These are phyloP conservation scores for Xylariaceae sp. DNA, from an alignment of 2,329 filamentous ascomycete genomes.

Conservation along the genomic window DNA sequence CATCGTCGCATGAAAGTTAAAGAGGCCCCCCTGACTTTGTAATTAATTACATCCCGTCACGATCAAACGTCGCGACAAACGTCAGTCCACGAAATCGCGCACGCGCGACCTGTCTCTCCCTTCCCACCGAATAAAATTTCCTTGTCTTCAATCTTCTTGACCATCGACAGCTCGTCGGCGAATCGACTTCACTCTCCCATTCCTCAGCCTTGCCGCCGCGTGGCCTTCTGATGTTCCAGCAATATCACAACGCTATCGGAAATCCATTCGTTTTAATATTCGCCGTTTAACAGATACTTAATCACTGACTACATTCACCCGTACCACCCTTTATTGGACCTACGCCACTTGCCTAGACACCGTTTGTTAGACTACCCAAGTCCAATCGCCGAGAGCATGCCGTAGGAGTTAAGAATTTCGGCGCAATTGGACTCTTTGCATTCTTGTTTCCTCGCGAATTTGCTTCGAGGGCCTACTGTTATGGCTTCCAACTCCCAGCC, in stretches of 20 bases:
- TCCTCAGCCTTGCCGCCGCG: neutral
- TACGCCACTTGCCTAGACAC: neutral
- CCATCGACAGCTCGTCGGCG: neutral
- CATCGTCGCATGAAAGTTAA: too few species aligned
- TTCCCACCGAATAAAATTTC: neutral
- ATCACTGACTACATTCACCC: neutral
- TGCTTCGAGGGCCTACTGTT: slow-evolving; percentile 11
- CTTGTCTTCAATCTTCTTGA: neutral
- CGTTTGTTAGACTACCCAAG: neutral
- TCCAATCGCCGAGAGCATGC: slow-evolving; percentile 17
- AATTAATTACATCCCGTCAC: too few species aligned
- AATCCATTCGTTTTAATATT: slow-evolving; percentile 14
- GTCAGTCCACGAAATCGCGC: slow-evolving; percentile 2
- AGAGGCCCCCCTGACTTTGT: slow-evolving; percentile 12
- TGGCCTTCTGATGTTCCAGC: neutral
- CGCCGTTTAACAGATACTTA: neutral
- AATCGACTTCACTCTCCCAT: neutral
- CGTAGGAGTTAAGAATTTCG: neutral
- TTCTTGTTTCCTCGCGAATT: neutral
- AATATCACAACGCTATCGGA: neutral
- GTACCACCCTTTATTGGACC: too few species aligned
- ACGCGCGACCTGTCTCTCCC: neutral
- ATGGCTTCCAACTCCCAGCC: slow-evolving; percentile 49
- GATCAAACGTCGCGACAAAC: slow-evolving; percentile 23
- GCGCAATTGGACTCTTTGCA: neutral